Evolutionary conservation across 164 flowering plant species (phyloP), one percentile per base, ranked within the genome.

Genomic region (Magnolia sinica): DNA sequence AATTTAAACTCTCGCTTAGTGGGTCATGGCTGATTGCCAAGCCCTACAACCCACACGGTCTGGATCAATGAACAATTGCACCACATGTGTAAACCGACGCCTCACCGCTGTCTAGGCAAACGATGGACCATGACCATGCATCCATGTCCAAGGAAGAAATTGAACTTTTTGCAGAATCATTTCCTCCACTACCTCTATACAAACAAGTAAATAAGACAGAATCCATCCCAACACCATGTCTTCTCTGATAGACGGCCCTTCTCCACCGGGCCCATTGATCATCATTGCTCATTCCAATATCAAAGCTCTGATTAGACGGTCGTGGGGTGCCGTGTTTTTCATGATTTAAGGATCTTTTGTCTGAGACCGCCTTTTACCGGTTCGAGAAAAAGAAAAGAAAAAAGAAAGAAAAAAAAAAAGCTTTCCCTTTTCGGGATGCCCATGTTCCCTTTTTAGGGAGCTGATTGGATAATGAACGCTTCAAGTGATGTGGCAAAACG

Each of bases 301-400:
- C 64, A 74, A 67, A 52, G 52, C 61, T 55, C 18, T 75, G 75
- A 77, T 77, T 77, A 31, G 79, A 77, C 75, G n/a, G 69, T 77
- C 70, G 75, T 77, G 79, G 72, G 70, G 11, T 18, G 14, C 37
- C 7, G 65, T 20, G 23, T 29, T 5, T 73, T 31, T 58, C 75
- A 73, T 27, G 22, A 58, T 29, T 59, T 61, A 73, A 73, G 29
- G 67, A 50, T 1, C 23, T 73, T 73, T 73, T 58, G 50, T 29
- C 50, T 23, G 2, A 50, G 29, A 70, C 16, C 71, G 6, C 74
- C 37, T 72, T 72, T 51, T 23, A 1, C 6, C 70, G 0, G 27
- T 68, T 68, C 49, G 11, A 27, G 29, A 27, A 27, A 27, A 27
- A 27, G 1, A 1, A 27, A 27, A 27, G 1, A 23, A 23, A 23